Conservation (phyloP, 78 protist genomes). For the Isochrysis galbana region DNA sequence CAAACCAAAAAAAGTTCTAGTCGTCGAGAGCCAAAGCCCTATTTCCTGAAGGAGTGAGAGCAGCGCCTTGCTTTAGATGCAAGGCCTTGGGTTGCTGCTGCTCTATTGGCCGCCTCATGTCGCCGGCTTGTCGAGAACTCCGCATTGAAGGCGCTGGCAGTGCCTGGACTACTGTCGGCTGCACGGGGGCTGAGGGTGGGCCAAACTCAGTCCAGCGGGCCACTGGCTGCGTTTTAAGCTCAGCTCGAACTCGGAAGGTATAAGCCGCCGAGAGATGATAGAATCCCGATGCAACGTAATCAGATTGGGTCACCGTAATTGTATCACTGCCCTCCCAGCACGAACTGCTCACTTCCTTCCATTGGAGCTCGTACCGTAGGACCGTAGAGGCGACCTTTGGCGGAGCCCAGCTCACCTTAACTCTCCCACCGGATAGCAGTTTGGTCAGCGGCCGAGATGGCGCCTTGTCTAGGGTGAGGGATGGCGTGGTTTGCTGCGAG, state of each 20-base stretch:
- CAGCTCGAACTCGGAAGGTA: background rate
- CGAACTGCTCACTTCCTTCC: background rate
- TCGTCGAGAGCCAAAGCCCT: too few relatives aligned
- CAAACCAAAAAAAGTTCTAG: too few relatives aligned
- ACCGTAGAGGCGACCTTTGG: background rate
- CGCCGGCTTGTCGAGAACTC: too few relatives aligned
- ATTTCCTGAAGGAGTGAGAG: too few relatives aligned
- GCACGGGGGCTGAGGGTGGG: background rate
- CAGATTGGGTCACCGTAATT: too few relatives aligned
- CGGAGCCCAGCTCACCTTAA: background rate
- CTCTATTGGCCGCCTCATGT: too few relatives aligned
- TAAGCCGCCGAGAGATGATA: background rate
- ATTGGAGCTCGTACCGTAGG: background rate
- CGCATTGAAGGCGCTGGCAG: too few relatives aligned
- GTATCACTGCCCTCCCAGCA: background rate
- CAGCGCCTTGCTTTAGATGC: too few relatives aligned
- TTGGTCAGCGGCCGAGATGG: background rate
- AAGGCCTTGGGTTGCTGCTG: too few relatives aligned
- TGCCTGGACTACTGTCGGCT: too few relatives aligned
- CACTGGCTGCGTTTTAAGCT: background rate
- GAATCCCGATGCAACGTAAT: background rate
- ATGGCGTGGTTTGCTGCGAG: background rate
- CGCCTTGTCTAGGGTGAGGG: background rate
- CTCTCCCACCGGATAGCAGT: background rate
- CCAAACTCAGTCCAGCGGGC: background rate